A percentile compares a stretch with the other conserved stretches of the same genome.
Evolutionary conservation across 257 asterid genomes (phyloP).

Genomic region (Anisodus acutangulus): DNA sequence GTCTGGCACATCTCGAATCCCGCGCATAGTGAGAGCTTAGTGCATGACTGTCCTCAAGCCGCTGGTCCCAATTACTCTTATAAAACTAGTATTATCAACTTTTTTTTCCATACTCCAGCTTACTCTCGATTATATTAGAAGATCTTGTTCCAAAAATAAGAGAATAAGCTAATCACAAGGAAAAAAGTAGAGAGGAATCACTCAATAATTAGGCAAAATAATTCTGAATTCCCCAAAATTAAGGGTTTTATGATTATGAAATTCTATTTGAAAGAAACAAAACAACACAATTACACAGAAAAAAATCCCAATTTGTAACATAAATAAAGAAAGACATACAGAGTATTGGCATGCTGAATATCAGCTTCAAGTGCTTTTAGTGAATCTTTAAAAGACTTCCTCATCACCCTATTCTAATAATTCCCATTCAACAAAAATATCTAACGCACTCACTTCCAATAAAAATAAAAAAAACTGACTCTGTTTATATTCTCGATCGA

Average conservation of each 20-base stretch:
- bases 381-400: constrained; percentile 86
- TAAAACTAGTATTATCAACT: not conserved
- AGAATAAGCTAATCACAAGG: not conserved
- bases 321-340: constrained; percentile 45
- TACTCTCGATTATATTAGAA: not conserved
- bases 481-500: not conserved
- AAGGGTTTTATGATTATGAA: constrained; percentile 11
- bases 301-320: not conserved
- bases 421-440: constrained; percentile 53
- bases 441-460: not conserved
- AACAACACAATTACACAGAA: not conserved
- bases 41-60: not conserved
- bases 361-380: constrained; percentile 95
- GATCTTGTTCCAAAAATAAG: not conserved
- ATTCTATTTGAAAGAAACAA: not conserved
- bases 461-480: not conserved
- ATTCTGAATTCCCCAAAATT: not conserved
- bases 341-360: constrained; percentile 88
- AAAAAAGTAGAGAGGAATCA: not conserved
- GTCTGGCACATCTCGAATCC: too few species aligned
- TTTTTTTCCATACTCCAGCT: not conserved
- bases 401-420: constrained; percentile 48
- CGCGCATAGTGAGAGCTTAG: too few species aligned
- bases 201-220: not conserved
- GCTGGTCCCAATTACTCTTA: not conserved